Evolutionary conservation across 129 eudicot genomes (phyloP).

Genomic region (Lonicera japonica): DNA sequence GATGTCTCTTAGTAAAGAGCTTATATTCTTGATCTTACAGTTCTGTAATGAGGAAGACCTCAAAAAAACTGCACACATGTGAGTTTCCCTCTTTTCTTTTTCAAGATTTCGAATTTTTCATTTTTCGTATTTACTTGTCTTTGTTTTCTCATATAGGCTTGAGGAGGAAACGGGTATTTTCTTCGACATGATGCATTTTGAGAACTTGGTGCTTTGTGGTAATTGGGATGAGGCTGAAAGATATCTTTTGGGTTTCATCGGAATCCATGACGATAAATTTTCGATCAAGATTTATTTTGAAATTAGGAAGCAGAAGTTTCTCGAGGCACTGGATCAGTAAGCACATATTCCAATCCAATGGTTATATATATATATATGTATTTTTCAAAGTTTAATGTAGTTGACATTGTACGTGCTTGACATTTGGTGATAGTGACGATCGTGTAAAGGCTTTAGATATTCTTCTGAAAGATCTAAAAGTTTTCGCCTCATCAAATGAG

Average conservation of each 20-base stretch:
- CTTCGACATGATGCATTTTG: constrained; percentile 35
- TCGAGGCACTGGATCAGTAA: constrained; percentile 42
- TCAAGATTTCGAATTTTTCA: neutral
- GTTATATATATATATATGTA: no score
- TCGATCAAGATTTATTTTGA: constrained; percentile 37
- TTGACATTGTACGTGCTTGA: neutral
- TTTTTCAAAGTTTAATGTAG: neutral
- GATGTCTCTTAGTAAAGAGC: constrained; percentile 28
- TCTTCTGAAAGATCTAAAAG: constrained; percentile 37
- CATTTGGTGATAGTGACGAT: constrained; percentile 19
- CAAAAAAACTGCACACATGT: constrained; percentile 33
- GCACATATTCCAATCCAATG: neutral
- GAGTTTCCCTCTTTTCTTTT: neutral
- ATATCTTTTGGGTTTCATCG: constrained; percentile 33
- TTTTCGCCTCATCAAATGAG: constrained; percentile 18
- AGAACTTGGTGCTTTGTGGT: constrained; percentile 17
- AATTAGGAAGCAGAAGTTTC: constrained; percentile 36
- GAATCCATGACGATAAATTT: constrained; percentile 20
- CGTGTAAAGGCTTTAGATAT: constrained; percentile 30
- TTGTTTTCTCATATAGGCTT: constrained; percentile 19
- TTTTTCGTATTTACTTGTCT: neutral
- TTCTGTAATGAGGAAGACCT: constrained; percentile 32
- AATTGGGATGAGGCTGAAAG: constrained; percentile 31
- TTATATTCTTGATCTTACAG: constrained; percentile 28
- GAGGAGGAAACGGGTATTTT: constrained; percentile 37